A percentile compares a stretch with the other conserved stretches of the same genome.
Conservation (phyloP, 108 stramenopile species). For the Ochromonas danica region DNA sequence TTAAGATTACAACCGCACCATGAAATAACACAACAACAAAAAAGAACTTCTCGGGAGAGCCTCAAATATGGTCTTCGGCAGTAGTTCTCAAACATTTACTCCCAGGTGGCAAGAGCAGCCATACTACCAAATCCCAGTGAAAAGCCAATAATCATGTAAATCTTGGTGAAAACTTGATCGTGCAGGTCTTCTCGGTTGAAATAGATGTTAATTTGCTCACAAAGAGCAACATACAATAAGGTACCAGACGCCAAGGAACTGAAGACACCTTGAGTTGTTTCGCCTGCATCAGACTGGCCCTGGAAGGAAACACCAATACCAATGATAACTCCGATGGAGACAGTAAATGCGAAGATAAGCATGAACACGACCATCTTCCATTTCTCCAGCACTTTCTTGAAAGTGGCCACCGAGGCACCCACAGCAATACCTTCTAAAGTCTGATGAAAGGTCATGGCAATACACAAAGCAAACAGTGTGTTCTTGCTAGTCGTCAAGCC, state of each 20-base stretch:
- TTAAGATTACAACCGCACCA: too few relatives aligned
- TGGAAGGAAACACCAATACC: neutral
- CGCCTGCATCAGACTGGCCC: neutral
- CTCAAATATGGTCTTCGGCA: too few relatives aligned
- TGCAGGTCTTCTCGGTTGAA: too few relatives aligned
- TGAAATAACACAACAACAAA: too few relatives aligned
- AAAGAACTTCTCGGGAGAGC: too few relatives aligned
- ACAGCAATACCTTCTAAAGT: neutral
- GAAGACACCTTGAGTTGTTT: neutral
- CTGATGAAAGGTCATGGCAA: slow-evolving; percentile 8
- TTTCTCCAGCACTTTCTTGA: neutral
- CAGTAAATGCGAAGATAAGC: neutral
- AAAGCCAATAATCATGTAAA: too few relatives aligned
- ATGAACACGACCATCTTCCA: neutral
- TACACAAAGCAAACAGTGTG: neutral
- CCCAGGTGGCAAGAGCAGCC: too few relatives aligned
- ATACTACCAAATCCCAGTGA: too few relatives aligned
- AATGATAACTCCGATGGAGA: slow-evolving; percentile 1
- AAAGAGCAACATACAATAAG: neutral
- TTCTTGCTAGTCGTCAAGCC: neutral
- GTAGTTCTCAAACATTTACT: too few relatives aligned
- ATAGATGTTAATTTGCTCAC: neutral
- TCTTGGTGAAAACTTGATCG: too few relatives aligned
- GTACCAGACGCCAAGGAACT: neutral
- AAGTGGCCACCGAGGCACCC: neutral